Conservation (phyloP, 352 stramenopile genomes). For the Globisporangium barbulae region DNA sequence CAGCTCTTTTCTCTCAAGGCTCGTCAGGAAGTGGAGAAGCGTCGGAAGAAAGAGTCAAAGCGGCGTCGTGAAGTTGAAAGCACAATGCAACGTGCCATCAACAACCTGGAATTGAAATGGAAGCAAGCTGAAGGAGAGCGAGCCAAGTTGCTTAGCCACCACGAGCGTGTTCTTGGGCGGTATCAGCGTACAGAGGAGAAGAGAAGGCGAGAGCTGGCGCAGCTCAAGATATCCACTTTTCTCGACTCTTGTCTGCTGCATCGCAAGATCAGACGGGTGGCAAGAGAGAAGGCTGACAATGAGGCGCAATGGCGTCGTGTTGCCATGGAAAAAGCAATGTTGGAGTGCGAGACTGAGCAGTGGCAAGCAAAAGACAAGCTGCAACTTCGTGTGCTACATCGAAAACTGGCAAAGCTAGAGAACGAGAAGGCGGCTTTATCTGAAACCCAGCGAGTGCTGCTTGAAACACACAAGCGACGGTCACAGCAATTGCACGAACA, state of each 20-base stretch:
- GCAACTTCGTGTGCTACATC: constrained; percentile 33
- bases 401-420: constrained; percentile 24
- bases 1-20: constrained; percentile 44
- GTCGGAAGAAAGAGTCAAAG: constrained; percentile 33
- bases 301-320: constrained; percentile 17
- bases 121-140: constrained; percentile 28
- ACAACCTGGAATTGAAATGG: constrained; percentile 44
- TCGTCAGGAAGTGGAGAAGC: constrained; percentile 39
- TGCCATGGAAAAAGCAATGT: constrained; percentile 17
- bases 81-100: constrained; percentile 30
- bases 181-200: constrained; percentile 27
- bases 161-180: constrained; percentile 28
- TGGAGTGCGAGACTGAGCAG: constrained; percentile 20
- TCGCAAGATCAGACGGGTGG: constrained; percentile 22
- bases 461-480: constrained; percentile 19
- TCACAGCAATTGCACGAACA: constrained; percentile 19
- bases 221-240: constrained; percentile 40
- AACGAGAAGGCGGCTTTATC: constrained; percentile 1
- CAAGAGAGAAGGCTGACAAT: constrained; percentile 19
- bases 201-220: constrained; percentile 22
- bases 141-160: constrained; percentile 21
- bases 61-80: constrained; percentile 27
- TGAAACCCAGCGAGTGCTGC: constrained; percentile 1
- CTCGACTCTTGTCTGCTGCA: constrained; percentile 28
- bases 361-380: constrained; percentile 22